Evolutionary conservation across 306 rosid genomes (phyloP).

Genomic region (Glycyrrhiza uralensis): DNA sequence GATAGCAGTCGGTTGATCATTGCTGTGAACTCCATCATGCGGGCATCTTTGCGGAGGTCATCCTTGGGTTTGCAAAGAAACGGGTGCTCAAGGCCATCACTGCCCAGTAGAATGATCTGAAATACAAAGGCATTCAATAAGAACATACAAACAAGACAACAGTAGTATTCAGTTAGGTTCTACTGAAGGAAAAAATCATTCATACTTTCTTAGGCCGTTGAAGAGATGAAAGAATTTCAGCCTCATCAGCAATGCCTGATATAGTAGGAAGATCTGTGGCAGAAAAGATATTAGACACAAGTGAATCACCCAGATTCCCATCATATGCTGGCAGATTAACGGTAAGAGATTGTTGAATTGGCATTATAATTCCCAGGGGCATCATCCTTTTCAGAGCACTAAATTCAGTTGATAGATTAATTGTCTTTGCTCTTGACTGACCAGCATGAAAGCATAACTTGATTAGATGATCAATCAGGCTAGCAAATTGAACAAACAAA

Average conservation of each 20-base stretch:
- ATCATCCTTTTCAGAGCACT: slow-evolving; percentile 96
- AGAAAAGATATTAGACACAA: slow-evolving; percentile 64
- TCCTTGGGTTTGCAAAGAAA: slow-evolving; percentile 98
- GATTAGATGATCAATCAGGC: slow-evolving; percentile 82
- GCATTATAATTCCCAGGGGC: slow-evolving; percentile 97
- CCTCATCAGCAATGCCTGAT: slow-evolving; percentile 88
- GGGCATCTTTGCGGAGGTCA: slow-evolving; percentile 97
- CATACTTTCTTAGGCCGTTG: slow-evolving; percentile 92
- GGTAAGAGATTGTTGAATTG: slow-evolving; percentile 80
- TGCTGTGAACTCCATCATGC: slow-evolving; percentile 99
- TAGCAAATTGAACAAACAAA: slow-evolving; percentile 86
- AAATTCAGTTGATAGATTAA: slow-evolving; percentile 81
- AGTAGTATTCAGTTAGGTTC: slow-evolving; percentile 12
- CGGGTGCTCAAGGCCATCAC: slow-evolving; percentile 86
- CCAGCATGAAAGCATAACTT: slow-evolving; percentile 91
- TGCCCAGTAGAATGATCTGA: slow-evolving; percentile 87
- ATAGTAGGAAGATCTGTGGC: slow-evolving; percentile 86
- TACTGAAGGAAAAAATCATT: slow-evolving; percentile 18
- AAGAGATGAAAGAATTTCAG: slow-evolving; percentile 96
- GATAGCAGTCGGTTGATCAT: slow-evolving; percentile 85
- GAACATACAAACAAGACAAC: slow-evolving; percentile 9
- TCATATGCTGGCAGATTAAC: slow-evolving; percentile 83
- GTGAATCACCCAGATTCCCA: slow-evolving; percentile 58
- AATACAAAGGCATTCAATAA: slow-evolving; percentile 26
- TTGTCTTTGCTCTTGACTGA: slow-evolving; percentile 73